Conservation (phyloP, 2,329 filamentous ascomycete genomes). For the Ophiostoma ulmi region DNA sequence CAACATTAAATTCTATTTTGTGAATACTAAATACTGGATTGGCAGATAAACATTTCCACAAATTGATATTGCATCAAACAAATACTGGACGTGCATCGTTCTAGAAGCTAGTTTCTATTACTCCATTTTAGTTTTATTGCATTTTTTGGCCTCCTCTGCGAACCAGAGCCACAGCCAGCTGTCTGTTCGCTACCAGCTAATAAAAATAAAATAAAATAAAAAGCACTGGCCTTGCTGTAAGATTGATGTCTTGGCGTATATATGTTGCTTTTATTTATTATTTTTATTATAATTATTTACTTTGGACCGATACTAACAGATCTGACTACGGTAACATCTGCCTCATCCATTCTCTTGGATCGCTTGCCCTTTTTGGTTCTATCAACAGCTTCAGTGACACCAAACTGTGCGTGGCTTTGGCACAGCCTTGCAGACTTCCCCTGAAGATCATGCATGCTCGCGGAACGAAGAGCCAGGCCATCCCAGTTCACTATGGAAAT, state of each 20-base stretch:
- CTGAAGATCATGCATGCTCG: constrained; percentile 7
- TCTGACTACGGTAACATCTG: not conserved
- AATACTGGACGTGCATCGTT: not conserved
- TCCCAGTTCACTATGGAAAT: not conserved
- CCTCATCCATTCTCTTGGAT: too few relatives aligned
- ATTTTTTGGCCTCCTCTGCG: not conserved
- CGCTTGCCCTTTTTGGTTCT: too few relatives aligned
- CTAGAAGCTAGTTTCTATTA: constrained; percentile 13
- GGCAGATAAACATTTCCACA: not conserved
- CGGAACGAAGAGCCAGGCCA: not conserved
- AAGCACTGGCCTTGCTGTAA: not conserved
- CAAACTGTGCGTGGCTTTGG: not conserved
- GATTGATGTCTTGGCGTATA: not conserved
- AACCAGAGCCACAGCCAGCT: not conserved
- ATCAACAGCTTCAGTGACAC: too few relatives aligned
- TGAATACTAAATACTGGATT: too few relatives aligned
- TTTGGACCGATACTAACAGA: too few relatives aligned
- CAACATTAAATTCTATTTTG: too few relatives aligned
- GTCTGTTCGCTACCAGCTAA: not conserved
- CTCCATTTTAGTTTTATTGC: constrained; percentile 13
- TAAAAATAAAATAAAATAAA: not conserved
- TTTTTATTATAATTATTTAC: not conserved
- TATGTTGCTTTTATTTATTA: not conserved
- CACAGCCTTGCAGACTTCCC: constrained; percentile 5
- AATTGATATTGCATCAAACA: not conserved